Base-by-base conservation (phyloP, 495 filamentous ascomycete genomes). In the Daldinia concentrica region DNA sequence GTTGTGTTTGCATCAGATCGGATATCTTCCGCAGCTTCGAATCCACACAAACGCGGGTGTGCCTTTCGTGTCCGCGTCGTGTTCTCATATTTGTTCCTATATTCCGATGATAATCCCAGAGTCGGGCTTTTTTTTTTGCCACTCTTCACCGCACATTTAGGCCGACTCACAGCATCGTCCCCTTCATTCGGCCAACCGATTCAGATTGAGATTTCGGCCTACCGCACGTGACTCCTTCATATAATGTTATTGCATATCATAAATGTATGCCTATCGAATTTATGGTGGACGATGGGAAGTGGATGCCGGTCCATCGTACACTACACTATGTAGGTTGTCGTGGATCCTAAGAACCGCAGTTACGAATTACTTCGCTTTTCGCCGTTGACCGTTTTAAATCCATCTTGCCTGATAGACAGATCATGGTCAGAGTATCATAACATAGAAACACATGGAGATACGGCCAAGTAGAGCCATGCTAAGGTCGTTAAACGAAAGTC, bases 91-190 rank as follows among this genome's bases (percentile, higher is more conserved):
- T 29, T 58, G 37, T 52, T 24, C 54, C 3, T 17, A 48, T 68
- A 24, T 66, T 43, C 51, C 26, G 17, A 50, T 24, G 27, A 24
- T n/a, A 22, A 34, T 41, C 30, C 43, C 48, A 43, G 30, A 43
- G 30, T 57, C 56, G n/a, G 50, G 34, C 54, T 32, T 69, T 69
- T 73, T 66, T 32, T 69, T 69, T 73, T 66, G 71, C 71, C 71
- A 73, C 71, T 36, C 36, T 60, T 69, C 62, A 73, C 71, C 71
- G 71, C 71, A 66, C 57, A 62, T 66, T 62, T 43, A 48, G 15
- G 34, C 57, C 65, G 52, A 54, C 29, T 58, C 26, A 32, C 57
- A 43, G 58, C 45, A 66, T 22, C 32, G 36, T 36, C 15, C 36
- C 48, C 34, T 56, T 37, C n/a, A 15, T 36, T 39, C 32, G 52